These are phyloP conservation scores for Magnusiomyces paraingens DNA, from an alignment of 1,139 yeast genomes.

Conservation along the genomic window DNA sequence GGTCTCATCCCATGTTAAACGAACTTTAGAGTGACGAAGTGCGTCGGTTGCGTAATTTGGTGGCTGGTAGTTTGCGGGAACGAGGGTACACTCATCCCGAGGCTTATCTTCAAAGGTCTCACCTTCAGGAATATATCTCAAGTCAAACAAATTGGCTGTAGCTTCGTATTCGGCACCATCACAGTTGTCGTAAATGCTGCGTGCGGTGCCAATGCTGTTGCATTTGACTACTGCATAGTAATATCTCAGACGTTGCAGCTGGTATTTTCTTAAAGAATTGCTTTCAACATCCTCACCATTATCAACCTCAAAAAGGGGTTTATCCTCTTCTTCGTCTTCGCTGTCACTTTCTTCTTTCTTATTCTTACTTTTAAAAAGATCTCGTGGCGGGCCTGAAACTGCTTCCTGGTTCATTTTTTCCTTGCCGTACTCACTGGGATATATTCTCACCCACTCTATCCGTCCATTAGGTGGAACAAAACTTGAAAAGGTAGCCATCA, in stretches of 20 bases:
- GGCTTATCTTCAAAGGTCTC: slow-evolving; percentile 75
- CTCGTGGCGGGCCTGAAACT: slow-evolving; percentile 86
- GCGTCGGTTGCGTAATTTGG: slow-evolving; percentile 82
- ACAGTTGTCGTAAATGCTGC: slow-evolving; percentile 71
- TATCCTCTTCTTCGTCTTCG: slow-evolving; percentile 28
- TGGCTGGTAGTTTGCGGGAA: slow-evolving; percentile 82
- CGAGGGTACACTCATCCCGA: slow-evolving; percentile 60
- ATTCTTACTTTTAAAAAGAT: slow-evolving; percentile 50
- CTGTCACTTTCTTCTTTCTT: slow-evolving; percentile 27
- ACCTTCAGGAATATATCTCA: slow-evolving; percentile 87
- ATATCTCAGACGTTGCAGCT: slow-evolving; percentile 76
- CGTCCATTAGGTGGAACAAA: slow-evolving; percentile 76
- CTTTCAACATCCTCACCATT: slow-evolving; percentile 43
- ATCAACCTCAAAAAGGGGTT: slow-evolving; percentile 30
- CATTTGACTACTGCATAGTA: slow-evolving; percentile 91
- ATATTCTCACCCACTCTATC: slow-evolving; percentile 66
- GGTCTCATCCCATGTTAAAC: slow-evolving; percentile 96
- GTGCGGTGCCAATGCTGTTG: slow-evolving; percentile 67
- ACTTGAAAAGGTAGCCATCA: slow-evolving; percentile 83
- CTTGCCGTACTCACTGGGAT: slow-evolving; percentile 91
- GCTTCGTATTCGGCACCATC: slow-evolving; percentile 96
- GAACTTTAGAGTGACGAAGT: slow-evolving; percentile 86
- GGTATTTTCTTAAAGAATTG: slow-evolving; percentile 54
- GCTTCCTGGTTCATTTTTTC: slow-evolving; percentile 89
- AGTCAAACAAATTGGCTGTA: slow-evolving; percentile 88